Base-by-base conservation (phyloP, 352 stramenopile genomes). In the Pythium aphanidermatum region DNA sequence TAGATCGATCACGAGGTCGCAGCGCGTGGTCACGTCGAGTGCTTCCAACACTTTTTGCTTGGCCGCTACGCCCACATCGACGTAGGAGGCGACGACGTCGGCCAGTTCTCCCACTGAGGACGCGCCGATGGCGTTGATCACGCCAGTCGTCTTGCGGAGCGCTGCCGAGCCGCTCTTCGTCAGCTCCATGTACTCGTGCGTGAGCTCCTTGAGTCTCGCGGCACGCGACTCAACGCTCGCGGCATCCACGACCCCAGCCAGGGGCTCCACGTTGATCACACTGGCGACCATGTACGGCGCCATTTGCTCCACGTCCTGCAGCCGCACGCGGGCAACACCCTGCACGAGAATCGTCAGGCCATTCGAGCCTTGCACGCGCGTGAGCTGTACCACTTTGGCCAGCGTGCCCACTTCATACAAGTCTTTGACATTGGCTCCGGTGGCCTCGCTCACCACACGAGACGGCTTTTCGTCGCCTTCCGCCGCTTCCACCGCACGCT, bases 341-440 rank as follows among this genome's bases (percentile, higher is more conserved):
- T 89, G 74, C 16, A 87, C 59, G 19, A 91, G 63, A 43, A 91
- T 78, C 6, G 65, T 86, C 26, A 88, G 78, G 2, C 75, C 69
- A 4, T 49, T 55, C 25, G 69, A 61, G 44, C 60, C 59, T 45
- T 82, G 60, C 46, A 83, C 66, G 7, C 74, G 68, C 47, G 77
- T 86, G 38, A 90, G 70, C 59, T 90, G 78, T 53, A 90, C 71
- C 30, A 90, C 66, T 31, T 78, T 74, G 25, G 78, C 74, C 29
- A 88, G 60, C 7, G 75, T 86, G 12, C 78, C 78, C 0, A 83
- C 64, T 2, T 53, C 33, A 34, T 83, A 85, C 16, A 90, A 53
- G 5, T 64, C 68, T 19, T 67, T 47, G 1, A 28, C 27, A n/a
- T 61, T 48, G 11, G 58, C 35, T 31, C 49, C 40, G n/a, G 48